phyloP scores from a whole-genome alignment of 805 yeast species.

The Kodamaea lidongshanica region DNA sequence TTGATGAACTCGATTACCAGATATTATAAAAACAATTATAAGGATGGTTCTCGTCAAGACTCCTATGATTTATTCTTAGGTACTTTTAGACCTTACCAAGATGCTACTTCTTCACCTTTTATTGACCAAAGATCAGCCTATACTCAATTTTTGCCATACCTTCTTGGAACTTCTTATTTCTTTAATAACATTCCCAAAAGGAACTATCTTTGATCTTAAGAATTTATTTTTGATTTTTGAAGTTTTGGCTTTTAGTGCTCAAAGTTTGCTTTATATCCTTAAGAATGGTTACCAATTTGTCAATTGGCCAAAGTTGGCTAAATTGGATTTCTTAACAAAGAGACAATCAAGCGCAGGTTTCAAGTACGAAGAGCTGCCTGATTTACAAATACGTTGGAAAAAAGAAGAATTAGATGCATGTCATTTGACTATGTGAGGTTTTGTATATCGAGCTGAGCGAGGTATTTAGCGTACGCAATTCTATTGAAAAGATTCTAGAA shows the following conservation, averaged over 20 bases:
- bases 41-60: constrained; percentile 92
- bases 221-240: constrained; percentile 49
- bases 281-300: constrained; percentile 83
- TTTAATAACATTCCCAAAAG: constrained; percentile 70
- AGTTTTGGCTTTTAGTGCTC: constrained; percentile 40
- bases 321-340: constrained; percentile 30
- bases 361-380: constrained; percentile 30
- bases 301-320: constrained; percentile 82
- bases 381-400: constrained; percentile 27
- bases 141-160: constrained; percentile 73
- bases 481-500: no score
- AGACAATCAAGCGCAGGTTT: constrained; percentile 25
- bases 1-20: constrained; percentile 78
- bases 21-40: constrained; percentile 76
- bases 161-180: constrained; percentile 66
- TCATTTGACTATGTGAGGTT: no score
- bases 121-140: constrained; percentile 67
- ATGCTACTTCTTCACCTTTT: constrained; percentile 63
- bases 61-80: constrained; percentile 87
- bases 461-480: no score
- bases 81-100: constrained; percentile 50
- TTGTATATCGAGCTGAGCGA: no score
- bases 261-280: constrained; percentile 36
- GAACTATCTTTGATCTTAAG: constrained; percentile 48
- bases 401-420: constrained; percentile 25